Conservation (phyloP, 805 yeast species). For the Pichia scutulata region DNA sequence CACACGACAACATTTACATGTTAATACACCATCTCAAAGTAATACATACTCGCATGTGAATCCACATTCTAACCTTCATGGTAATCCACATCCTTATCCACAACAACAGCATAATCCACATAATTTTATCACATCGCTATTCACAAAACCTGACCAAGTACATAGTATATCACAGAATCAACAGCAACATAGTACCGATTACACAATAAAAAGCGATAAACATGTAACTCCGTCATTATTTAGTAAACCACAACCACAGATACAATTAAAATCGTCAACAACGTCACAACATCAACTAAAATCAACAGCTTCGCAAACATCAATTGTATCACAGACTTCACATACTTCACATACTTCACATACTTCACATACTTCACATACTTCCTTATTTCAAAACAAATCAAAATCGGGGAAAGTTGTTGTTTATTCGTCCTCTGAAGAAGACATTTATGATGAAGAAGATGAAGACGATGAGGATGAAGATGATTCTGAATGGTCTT, state of each 20-base stretch:
- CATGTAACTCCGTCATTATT: background rate
- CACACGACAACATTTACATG: background rate
- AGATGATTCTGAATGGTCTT: slow-evolving; percentile 38
- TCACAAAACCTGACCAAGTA: background rate
- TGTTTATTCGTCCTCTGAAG: background rate
- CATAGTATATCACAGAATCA: background rate
- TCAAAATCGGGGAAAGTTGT: background rate
- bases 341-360: background rate
- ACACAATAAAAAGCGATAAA: background rate
- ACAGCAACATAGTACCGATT: background rate
- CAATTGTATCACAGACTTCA: background rate
- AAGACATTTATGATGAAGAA: slow-evolving; percentile 19
- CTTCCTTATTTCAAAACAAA: slow-evolving; percentile 2
- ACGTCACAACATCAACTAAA: background rate
- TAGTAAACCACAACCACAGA: background rate
- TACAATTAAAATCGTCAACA: background rate
- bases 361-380: background rate
- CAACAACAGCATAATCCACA: background rate
- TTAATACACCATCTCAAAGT: background rate
- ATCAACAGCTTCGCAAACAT: background rate
- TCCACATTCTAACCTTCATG: background rate
- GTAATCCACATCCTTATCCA: background rate
- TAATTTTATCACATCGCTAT: background rate
- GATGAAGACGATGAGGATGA: slow-evolving; percentile 22
- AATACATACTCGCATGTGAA: background rate